Evolutionary conservation across 768 basidiomycete species (phyloP), one percentile per base, ranked within the genome.

Genomic region (Amanita fuliginea): DNA sequence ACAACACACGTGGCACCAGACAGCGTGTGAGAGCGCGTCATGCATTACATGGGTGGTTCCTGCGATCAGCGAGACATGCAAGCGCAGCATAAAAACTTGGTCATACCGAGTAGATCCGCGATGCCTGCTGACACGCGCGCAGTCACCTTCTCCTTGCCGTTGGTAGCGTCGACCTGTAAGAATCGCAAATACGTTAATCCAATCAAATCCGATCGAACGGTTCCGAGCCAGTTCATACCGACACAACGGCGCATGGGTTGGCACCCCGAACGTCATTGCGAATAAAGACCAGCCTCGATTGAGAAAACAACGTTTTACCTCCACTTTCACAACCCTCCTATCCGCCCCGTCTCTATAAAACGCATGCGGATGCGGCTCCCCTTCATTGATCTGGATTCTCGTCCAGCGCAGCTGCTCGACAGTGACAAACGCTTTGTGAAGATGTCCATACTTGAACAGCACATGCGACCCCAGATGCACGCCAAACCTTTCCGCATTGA

Each of bases 301-400:
- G 16, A 14, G 30, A 42, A 24, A 28, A 43, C 10, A 21, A 42
- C 6, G 62, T 67, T n/a, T 47, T 45, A 83, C 78, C 63, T 77
- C 74, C 11, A 74, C 79, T 16, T 77, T 76, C 5, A 81, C 74
- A 28, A 83, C 61, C 3, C 80, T 73, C 70, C 87, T 95, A 61
- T 98, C 94, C 3, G 93, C 89, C 1, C 94, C 95, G 56, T 97
- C 90, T 19, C 94, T 73, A 50, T 76, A 71, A 65, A 95, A 98
- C 13, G 90, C 78, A 62, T 94, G 89, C 6, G 77, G 62, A 62
- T 97, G 93, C 2, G 62, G 67, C 35, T 60, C 39, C n/a, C 46
- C 61, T 0, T 60, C 70, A 5, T 67, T 62, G 32, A 86, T 71
- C 3, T 68, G 63, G 52, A 96, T 86, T 4, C 93, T 78, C 2